Evolutionary conservation across 148 eudicot species (phyloP), one percentile per base, ranked within the genome.

Genomic region (Rhododendron vialii): DNA sequence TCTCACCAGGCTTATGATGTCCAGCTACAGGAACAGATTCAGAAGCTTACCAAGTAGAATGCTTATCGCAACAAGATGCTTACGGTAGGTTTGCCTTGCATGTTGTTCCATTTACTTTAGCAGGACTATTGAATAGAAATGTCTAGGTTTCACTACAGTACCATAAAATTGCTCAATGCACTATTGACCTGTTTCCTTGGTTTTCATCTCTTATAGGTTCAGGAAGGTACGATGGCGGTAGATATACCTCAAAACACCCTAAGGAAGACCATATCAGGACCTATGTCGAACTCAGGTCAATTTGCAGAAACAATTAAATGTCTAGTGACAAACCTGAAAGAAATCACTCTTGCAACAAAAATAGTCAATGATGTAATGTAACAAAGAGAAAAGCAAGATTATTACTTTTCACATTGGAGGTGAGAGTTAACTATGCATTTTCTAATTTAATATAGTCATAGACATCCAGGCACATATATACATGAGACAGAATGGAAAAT

Each of bases 21-120:
- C 81, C 81, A 78, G 81, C 81, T 43, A 22, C 53, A 43, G 30
- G 48, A 45, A 78, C 81, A 78, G 30, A 78, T 78, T 78, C 81
- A 78, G 81, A 78, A 78, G 51, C 48, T 43, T 24, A 41, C 28
- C 81, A 24, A 78, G 5, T 45, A 78, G 53, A 78, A 43, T 3
- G 81, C 11, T 20, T 78, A 20, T 43, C 80, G 2, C 77, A 79
- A 79, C 15, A 13, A 80, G 59, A 47, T 80, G 61, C 82, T 43
- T 41, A 78, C 3, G 17, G 80, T 77, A 43, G 12, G 81, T 22
- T 78, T 43, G 81, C 18, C 51, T 20, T 3, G 38, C 5, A 28
- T 43, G 3, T 41, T 41, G n/a, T 78, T 22, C 47, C 50, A 43
- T 43, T 78, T 53, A 41, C 15, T 41, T 41, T 41, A 20, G 13